Percentiles rank a stretch among this genome's conserved stretches.
Conservation (phyloP, 208 protist species). For the Acanthamoeba triangularis region DNA sequence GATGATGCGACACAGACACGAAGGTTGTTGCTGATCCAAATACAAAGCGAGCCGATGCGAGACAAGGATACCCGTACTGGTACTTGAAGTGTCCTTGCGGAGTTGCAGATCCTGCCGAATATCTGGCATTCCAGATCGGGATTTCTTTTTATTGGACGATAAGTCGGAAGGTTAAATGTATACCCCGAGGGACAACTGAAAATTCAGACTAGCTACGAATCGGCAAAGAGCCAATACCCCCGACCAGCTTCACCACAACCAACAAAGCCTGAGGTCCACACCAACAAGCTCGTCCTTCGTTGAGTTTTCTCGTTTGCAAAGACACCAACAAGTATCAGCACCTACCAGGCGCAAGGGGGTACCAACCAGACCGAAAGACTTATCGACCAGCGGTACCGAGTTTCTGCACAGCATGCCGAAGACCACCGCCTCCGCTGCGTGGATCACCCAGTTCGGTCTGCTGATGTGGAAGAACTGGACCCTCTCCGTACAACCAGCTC, state of each 20-base stretch:
- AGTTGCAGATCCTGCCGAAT: neutral
- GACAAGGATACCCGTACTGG: too few species aligned
- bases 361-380: too few species aligned
- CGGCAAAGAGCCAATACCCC: neutral
- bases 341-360: too few species aligned
- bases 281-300: neutral
- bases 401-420: too few species aligned
- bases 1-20: too few species aligned
- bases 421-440: neutral
- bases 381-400: too few species aligned
- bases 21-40: too few species aligned
- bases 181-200: neutral
- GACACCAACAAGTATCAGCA: too few species aligned
- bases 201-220: neutral
- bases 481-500: conserved; percentile 8
- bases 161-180: neutral
- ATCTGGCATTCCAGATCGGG: neutral
- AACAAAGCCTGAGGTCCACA: neutral
- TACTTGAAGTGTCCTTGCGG: too few species aligned
- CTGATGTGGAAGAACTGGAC: conserved; percentile 78
- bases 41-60: too few species aligned
- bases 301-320: neutral
- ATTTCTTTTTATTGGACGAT: neutral
- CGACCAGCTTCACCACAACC: neutral
- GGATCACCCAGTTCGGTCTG: conserved; percentile 72